Base-by-base conservation (phyloP, 1,284 basidiomycete genomes). In the Wallemia ichthyophaga region DNA sequence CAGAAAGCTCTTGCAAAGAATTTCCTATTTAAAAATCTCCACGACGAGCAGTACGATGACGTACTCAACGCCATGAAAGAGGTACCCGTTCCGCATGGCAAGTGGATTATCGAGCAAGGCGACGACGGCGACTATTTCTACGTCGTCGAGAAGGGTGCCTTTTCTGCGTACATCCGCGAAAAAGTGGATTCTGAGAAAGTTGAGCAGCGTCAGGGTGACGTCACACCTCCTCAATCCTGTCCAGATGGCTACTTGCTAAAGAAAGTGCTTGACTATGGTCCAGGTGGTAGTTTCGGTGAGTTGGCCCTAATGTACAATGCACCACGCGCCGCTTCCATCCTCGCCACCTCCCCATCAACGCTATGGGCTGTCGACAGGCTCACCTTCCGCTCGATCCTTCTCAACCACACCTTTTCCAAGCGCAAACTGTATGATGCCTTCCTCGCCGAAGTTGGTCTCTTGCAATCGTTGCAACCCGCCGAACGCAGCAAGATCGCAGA, bases 111-210 rank as follows among this genome's bases (percentile, higher is more conserved):
- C 65, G 79, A 85, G 62, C 92, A 99, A 71, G 92, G 94, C 56
- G 92, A 91, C 63, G 85, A 87, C 33, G 92, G 92, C 58, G 91
- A 96, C 67, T 94, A 82, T 72, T 98, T 96, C 70, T 99, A 98
- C 71, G 84, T 96, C 60, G 88, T 96, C 63, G 94, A 98, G 71
- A 77, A 77, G 53, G 92, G 92, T 1, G 72, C 81, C 58, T 75
- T 98, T 61, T 79, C 94, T 66, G 85, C 89, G 66, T 96, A 80
- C 71, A 85, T 92, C 64, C 71, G 71, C 23, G 61, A 62, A 54
- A 62, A 48, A 1, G 64, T 60, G 17, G 63, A 61, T 27, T 63
- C 62, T 27, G 59, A 60, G 59, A 60, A 62, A 54, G 65, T 65
- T 37, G 61, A 64, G n/a, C n/a, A n/a, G n/a, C n/a, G n/a, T n/a